Percentiles rank a stretch among this genome's conserved stretches.
phyloP scores from a whole-genome alignment of 2,329 filamentous ascomycete genomes.

The Xenosphaeropsis pyriputrescens region DNA sequence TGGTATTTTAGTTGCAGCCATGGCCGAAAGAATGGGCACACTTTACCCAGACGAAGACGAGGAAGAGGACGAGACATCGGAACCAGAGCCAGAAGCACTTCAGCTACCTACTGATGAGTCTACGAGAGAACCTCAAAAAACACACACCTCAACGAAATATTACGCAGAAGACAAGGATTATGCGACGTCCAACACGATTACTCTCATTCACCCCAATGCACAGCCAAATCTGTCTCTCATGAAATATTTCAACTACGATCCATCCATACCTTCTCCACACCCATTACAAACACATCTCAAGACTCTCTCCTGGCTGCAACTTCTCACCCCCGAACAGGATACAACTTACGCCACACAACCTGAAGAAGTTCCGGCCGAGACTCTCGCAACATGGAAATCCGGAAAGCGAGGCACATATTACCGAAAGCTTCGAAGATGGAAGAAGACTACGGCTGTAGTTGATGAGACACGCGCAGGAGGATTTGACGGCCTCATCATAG shows the following conservation, averaged over 20 bases:
- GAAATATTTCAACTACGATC: constrained; percentile 80
- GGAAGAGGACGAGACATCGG: not conserved
- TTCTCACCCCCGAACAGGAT: constrained; percentile 65
- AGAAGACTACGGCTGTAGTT: constrained; percentile 55
- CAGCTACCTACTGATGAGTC: constrained; percentile 3
- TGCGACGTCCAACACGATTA: constrained; percentile 50
- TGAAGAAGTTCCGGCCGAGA: constrained; percentile 38
- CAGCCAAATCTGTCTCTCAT: constrained; percentile 81
- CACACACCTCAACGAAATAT: constrained; percentile 6
- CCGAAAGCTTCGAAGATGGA: constrained; percentile 78
- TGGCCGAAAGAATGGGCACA: constrained; percentile 58
- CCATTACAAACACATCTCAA: constrained; percentile 73
- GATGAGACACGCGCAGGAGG: constrained; percentile 59
- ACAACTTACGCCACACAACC: constrained; percentile 57
- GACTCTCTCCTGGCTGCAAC: constrained; percentile 80
- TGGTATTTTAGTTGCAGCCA: constrained; percentile 51
- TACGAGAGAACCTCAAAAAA: constrained; percentile 1
- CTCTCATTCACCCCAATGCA: constrained; percentile 64
- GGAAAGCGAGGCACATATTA: constrained; percentile 75
- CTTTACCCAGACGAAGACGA: constrained; percentile 26
- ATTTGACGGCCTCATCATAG: constrained; percentile 74
- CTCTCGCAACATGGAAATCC: constrained; percentile 59
- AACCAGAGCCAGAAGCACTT: not conserved
- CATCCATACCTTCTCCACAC: constrained; percentile 51
- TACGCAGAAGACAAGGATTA: constrained; percentile 10